Conservation (phyloP, 2,329 filamentous ascomycete genomes). For the Penicillium sp. region DNA sequence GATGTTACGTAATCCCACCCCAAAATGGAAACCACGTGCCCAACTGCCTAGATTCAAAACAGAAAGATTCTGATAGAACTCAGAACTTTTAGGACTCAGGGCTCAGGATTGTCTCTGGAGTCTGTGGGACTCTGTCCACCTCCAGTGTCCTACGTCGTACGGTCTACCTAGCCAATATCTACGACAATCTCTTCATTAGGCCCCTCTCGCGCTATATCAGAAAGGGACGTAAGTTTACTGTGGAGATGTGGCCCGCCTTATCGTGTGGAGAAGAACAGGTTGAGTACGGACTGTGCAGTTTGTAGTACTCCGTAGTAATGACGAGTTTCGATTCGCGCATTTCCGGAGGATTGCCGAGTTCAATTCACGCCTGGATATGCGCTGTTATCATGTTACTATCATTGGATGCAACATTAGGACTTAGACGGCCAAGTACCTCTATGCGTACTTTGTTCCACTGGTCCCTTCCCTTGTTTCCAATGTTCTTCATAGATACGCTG, state of each 20-base stretch:
- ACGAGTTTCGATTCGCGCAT: slow-evolving; percentile 1
- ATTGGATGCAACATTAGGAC: neutral
- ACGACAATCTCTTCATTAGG: too few relatives aligned
- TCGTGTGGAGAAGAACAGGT: neutral
- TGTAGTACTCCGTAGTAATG: too few relatives aligned
- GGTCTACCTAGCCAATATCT: too few relatives aligned
- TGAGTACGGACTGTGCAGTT: too few relatives aligned
- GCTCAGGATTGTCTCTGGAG: too few relatives aligned
- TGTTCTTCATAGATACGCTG: neutral
- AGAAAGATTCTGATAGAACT: too few relatives aligned
- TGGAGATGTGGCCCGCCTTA: slow-evolving; percentile 2
- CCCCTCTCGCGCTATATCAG: too few relatives aligned
- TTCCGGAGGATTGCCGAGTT: neutral
- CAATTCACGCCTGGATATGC: neutral
- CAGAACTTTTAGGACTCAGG: too few relatives aligned
- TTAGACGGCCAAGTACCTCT: neutral
- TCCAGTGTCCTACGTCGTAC: too few relatives aligned
- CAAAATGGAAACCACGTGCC: slow-evolving; percentile 4
- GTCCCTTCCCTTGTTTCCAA: too few relatives aligned
- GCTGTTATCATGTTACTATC: neutral
- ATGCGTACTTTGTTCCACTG: neutral
- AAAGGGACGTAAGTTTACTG: neutral
- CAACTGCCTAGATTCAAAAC: too few relatives aligned
- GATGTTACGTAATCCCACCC: slow-evolving; percentile 3
- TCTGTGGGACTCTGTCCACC: too few relatives aligned